Percentiles rank a stretch among this genome's conserved stretches.
Conservation (phyloP, 257 asterid species). For the Solanum dulcamara region DNA sequence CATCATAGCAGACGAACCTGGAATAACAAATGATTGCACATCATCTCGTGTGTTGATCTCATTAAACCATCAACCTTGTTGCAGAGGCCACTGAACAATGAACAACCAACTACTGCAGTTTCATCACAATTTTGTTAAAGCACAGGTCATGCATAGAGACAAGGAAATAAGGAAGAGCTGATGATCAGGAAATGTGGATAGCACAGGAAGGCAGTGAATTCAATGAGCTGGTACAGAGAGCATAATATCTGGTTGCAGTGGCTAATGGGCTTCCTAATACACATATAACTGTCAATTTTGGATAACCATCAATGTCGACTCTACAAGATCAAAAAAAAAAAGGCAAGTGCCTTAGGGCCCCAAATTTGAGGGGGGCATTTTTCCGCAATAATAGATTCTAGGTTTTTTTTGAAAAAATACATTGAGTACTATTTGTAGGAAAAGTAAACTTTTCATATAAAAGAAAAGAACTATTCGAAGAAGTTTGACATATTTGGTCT, state of each 20-base stretch:
- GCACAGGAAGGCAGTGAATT: neutral
- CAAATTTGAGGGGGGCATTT: too few species aligned
- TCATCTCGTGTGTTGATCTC: constrained; percentile 26
- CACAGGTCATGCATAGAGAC: neutral
- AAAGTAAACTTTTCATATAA: too few species aligned
- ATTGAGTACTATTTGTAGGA: too few species aligned
- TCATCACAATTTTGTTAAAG: neutral
- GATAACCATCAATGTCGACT: too few species aligned
- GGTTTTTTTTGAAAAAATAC: too few species aligned
- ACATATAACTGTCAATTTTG: neutral
- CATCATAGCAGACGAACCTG: constrained; percentile 37
- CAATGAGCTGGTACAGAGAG: neutral
- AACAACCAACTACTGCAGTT: constrained; percentile 44
- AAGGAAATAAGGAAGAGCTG: neutral
- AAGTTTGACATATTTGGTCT: too few species aligned
- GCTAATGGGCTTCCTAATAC: neutral
- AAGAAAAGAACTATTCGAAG: too few species aligned
- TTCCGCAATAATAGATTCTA: too few species aligned
- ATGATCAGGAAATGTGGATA: neutral
- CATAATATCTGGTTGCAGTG: neutral
- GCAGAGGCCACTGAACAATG: constrained; percentile 45
- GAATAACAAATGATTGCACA: constrained; percentile 19
- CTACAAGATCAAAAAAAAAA: too few species aligned
- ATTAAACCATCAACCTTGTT: constrained; percentile 26
- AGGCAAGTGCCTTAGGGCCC: too few species aligned